Evolutionary conservation across 805 yeast species (phyloP).

Genomic region (Phaffomyces opuntiae): DNA sequence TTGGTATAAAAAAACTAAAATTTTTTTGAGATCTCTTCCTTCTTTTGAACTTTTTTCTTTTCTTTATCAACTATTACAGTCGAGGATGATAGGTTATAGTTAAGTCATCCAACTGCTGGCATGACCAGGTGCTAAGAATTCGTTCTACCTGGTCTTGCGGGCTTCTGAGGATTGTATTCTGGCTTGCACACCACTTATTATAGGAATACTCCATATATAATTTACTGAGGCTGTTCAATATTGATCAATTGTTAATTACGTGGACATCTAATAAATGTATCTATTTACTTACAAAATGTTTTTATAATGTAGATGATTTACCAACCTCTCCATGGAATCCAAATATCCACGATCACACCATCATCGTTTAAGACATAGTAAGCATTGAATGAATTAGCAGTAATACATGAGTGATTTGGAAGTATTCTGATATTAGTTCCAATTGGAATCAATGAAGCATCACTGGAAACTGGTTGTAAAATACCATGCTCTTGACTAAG

Average conservation of each 20-base stretch:
- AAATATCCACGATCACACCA: constrained; percentile 48
- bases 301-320: constrained; percentile 4
- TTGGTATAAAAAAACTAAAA: neutral
- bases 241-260: constrained; percentile 4
- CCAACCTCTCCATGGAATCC: constrained; percentile 59
- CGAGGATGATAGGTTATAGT: constrained; percentile 41
- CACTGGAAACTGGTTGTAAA: constrained; percentile 34
- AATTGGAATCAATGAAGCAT: constrained; percentile 34
- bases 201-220: constrained; percentile 31
- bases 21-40: neutral
- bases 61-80: constrained; percentile 52
- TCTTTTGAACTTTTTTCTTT: constrained; percentile 4
- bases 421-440: constrained; percentile 50
- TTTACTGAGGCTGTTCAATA: constrained; percentile 27
- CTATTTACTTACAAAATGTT: no score
- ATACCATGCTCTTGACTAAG: constrained; percentile 80
- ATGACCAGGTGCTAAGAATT: constrained; percentile 2
- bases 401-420: constrained; percentile 72
- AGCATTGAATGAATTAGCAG: constrained; percentile 50
- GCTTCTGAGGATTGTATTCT: constrained; percentile 48
- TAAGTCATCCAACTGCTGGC: constrained; percentile 30
- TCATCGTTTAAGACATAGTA: constrained; percentile 46
- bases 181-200: constrained; percentile 43
- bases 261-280: neutral
- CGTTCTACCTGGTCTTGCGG: constrained; percentile 25